A percentile compares a stretch with the other conserved stretches of the same genome.
Evolutionary conservation across 2,329 filamentous ascomycete genomes (phyloP).

Genomic region (Venturia carpophila): DNA sequence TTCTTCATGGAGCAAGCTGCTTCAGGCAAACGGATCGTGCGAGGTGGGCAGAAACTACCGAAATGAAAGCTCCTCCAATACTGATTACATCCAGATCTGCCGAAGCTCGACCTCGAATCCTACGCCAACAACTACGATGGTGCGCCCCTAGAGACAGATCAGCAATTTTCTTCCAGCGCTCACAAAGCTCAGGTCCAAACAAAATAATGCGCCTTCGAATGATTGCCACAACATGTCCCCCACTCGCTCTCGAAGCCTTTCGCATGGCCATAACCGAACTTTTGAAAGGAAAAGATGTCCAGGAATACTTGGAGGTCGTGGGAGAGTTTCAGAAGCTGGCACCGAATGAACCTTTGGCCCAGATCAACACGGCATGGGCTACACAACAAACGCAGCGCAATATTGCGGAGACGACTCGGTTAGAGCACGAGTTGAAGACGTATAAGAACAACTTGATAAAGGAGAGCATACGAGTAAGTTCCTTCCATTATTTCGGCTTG

Average conservation of each 20-base stretch:
- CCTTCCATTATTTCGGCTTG: too few relatives aligned
- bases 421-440: slow-evolving; percentile 77
- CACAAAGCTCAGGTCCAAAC: slow-evolving; percentile 39
- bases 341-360: slow-evolving; percentile 60
- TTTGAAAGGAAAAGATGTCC: slow-evolving; percentile 63
- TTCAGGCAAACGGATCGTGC: slow-evolving; percentile 10
- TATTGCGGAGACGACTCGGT: slow-evolving; percentile 60
- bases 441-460: slow-evolving; percentile 98
- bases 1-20: slow-evolving; percentile 8
- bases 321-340: slow-evolving; percentile 55
- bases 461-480: slow-evolving; percentile 66
- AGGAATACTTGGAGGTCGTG: slow-evolving; percentile 61
- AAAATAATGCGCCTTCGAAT: slow-evolving; percentile 72
- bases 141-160: slow-evolving; percentile 29
- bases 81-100: slow-evolving; percentile 49
- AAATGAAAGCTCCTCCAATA: neutral
- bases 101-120: slow-evolving; percentile 84
- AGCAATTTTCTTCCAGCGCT: neutral
- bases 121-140: slow-evolving; percentile 87
- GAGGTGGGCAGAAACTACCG: neutral
- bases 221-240: slow-evolving; percentile 70
- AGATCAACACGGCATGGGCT: slow-evolving; percentile 67
- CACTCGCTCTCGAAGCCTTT: slow-evolving; percentile 71
- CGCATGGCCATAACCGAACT: slow-evolving; percentile 69
- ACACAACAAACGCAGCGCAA: slow-evolving; percentile 58